Evolutionary conservation across 768 basidiomycete species (phyloP).

Genomic region (Hygrocybe punicea): DNA sequence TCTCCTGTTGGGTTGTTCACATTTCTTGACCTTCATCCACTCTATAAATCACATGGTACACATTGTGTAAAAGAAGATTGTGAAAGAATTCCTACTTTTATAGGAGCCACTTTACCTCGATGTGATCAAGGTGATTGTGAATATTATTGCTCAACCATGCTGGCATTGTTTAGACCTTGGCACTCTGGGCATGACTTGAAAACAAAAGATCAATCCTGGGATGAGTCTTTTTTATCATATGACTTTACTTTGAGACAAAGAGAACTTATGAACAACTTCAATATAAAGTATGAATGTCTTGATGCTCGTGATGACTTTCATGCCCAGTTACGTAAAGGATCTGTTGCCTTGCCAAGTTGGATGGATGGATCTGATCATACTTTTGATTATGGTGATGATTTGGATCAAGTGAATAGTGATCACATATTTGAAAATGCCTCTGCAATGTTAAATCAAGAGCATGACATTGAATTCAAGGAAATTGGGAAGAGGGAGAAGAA

Average conservation of each 20-base stretch:
- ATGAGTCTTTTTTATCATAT: constrained; percentile 16
- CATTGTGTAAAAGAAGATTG: not conserved
- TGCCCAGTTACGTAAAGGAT: constrained; percentile 7
- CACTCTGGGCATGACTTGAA: constrained; percentile 27
- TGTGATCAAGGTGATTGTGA: constrained; percentile 20
- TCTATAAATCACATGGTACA: not conserved
- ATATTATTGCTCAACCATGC: constrained; percentile 3
- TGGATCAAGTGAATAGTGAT: too few relatives aligned
- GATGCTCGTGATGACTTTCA: constrained; percentile 25
- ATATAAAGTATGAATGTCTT: constrained; percentile 27
- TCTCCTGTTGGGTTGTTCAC: constrained; percentile 11
- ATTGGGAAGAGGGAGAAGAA: too few relatives aligned
- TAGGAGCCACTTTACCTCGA: constrained; percentile 18
- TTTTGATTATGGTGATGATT: too few relatives aligned
- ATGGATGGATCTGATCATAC: too few relatives aligned
- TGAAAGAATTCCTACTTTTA: constrained; percentile 25
- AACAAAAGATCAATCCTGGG: constrained; percentile 13
- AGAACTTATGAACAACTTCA: constrained; percentile 21
- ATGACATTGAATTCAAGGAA: too few relatives aligned
- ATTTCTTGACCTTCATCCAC: not conserved
- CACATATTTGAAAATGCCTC: too few relatives aligned
- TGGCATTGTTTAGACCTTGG: constrained; percentile 27
- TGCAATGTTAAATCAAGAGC: too few relatives aligned
- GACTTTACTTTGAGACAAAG: constrained; percentile 6
- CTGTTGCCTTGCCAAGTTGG: not conserved